Evolutionary conservation across 2,329 filamentous ascomycete genomes (phyloP), one percentile per base, ranked within the genome.

Genomic region (Trichoderma atroviride): DNA sequence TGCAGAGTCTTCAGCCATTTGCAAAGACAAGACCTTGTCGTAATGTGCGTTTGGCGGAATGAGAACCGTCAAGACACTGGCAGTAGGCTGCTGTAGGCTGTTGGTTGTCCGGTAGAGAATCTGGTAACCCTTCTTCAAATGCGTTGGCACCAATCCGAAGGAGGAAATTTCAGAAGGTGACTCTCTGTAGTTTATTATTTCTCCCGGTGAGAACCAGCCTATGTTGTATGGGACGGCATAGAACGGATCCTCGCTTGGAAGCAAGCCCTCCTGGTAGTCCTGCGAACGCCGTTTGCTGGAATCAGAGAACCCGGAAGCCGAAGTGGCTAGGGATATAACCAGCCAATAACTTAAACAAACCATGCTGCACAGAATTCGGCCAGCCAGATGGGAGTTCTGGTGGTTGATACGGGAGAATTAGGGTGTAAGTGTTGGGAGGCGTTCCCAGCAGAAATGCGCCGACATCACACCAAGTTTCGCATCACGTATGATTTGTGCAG

Each of bases 91-190:
- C 22, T 76, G 74, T 14, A 73, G 73, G 35, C 74, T 77, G 63
- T 83, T 78, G 0, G 76, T 80, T 9, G 81, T 81, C 3, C 81
- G 76, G 69, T 82, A 83, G 1, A 82, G 75, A 50, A 83, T 74
- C 66, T 83, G 79, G 59, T 74, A 65, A 9, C 68, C 69, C 10
- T 70, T 62, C 3, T 72, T 24, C 13, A 76, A 56, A 61, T 74
- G 72, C 14, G 55, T 33, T 5, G 24, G 55, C 76, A 0, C 77
- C 24, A 70, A 6, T 22, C 69, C 68, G 37, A 70, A 74, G 1
- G 67, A 67, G 10, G 70, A 63, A 6, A 74, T 69, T 3, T 47
- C 29, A 2, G 68, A 50, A 0, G 72, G 73, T 6, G 72, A 47
- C 10, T 60, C 31, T 22, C 73, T 60, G 31, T 71, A 58, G 1